Percentiles rank a stretch among this genome's conserved stretches.
These are phyloP conservation scores for Leonotis leonurus DNA, from an alignment of 257 asterid genomes.

Conservation along the genomic window DNA sequence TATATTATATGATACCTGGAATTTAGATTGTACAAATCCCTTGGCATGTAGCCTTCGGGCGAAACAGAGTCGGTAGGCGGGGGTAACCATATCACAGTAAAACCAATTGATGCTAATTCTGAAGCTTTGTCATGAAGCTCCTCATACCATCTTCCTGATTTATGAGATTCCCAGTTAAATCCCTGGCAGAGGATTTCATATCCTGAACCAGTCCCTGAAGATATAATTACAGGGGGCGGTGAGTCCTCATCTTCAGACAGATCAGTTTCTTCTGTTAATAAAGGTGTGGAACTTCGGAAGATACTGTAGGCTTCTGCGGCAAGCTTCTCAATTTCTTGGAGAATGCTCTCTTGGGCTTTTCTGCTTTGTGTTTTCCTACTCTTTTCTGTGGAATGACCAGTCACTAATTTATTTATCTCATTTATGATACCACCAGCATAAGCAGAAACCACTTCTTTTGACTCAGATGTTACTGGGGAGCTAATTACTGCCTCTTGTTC, in stretches of 20 bases:
- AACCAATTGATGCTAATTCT: constrained; percentile 72
- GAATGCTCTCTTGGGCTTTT: constrained; percentile 75
- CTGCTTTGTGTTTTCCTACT: constrained; percentile 44
- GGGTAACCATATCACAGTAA: constrained; percentile 90
- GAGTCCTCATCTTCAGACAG: constrained; percentile 32
- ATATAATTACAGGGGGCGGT: constrained; percentile 35
- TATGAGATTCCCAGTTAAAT: constrained; percentile 96
- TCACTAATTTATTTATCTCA: constrained; percentile 66
- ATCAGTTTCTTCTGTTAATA: constrained; percentile 36
- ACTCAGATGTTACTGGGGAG: constrained; percentile 27
- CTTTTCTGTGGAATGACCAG: constrained; percentile 66
- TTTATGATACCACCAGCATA: constrained; percentile 64
- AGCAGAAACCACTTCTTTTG: constrained; percentile 32
- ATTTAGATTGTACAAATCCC: constrained; percentile 80
- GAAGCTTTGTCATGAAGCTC: constrained; percentile 68
- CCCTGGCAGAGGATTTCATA: constrained; percentile 87
- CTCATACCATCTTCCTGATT: constrained; percentile 83
- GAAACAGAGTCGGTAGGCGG: constrained; percentile 98
- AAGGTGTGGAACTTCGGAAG: constrained; percentile 63
- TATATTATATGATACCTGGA: constrained; percentile 57
- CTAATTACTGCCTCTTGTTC: constrained; percentile 20
- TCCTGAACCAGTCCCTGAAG: constrained; percentile 91
- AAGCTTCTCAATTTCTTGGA: constrained; percentile 96
- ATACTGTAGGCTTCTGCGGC: constrained; percentile 98
- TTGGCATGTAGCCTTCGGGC: constrained; percentile 97